A percentile compares a stretch with the other conserved stretches of the same genome.
phyloP scores from a whole-genome alignment of 345 rosid genomes.

The Citrus inodora region DNA sequence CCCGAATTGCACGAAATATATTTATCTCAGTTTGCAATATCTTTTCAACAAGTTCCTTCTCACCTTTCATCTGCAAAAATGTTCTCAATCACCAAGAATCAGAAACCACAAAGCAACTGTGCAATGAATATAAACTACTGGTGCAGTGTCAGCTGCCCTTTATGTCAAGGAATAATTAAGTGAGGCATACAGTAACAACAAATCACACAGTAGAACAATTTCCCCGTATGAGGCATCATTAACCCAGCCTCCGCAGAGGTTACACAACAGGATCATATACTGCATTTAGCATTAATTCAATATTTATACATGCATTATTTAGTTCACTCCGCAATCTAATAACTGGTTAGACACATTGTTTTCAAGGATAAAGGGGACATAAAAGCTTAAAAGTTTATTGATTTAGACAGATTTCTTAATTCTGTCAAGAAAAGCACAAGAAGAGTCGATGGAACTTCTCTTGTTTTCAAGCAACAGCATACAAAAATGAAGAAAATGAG shows the following conservation, averaged over 20 bases:
- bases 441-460: not conserved
- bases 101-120: not conserved
- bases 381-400: not conserved
- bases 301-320: no score
- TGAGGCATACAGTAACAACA: not conserved
- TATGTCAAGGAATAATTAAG: no score
- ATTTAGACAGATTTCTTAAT: not conserved
- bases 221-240: no score
- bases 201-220: not conserved
- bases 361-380: not conserved
- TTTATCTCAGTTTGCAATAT: slow-evolving; percentile 88
- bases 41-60: slow-evolving; percentile 82
- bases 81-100: slow-evolving; percentile 1
- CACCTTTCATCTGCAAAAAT: slow-evolving; percentile 89
- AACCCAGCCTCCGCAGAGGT: no score
- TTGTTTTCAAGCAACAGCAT: not conserved
- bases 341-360: not conserved
- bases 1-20: slow-evolving; percentile 81
- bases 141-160: not conserved
- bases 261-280: no score
- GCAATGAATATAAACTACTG: not conserved
- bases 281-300: no score
- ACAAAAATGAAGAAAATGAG: not conserved
- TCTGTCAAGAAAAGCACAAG: no score
- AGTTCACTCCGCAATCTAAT: not conserved